These are phyloP conservation scores for Entomortierella lignicola DNA, from an alignment of 192 early-diverging fungal genomes.

Conservation along the genomic window DNA sequence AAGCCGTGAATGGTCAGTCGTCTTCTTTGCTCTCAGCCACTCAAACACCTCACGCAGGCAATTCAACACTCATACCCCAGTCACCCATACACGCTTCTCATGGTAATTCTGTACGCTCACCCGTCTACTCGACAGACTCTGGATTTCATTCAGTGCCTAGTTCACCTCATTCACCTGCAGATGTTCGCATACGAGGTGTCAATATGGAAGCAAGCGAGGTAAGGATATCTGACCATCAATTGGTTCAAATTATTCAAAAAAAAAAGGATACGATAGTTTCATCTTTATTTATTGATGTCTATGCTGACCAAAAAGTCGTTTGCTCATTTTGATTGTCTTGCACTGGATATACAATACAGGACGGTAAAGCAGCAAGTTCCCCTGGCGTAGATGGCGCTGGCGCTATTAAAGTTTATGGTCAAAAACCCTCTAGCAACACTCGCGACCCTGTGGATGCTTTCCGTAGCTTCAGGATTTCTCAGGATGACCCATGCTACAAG, in stretches of 20 bases:
- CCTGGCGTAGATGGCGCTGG: conserved; percentile 56
- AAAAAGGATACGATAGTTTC: too few species aligned
- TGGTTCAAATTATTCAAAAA: background rate
- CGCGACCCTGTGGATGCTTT: conserved; percentile 73
- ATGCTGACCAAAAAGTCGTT: too few species aligned
- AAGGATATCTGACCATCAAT: background rate
- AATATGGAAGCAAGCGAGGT: conserved; percentile 32
- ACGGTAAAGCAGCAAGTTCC: conserved; percentile 28
- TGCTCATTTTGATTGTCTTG: too few species aligned
- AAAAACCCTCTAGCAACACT: conserved; percentile 61
- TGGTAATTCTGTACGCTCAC: conserved; percentile 14
- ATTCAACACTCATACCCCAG: conserved; percentile 23
- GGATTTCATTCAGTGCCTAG: conserved; percentile 51
- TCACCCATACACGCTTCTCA: conserved; percentile 41
- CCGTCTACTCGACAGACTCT: conserved; percentile 37
- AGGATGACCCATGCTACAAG: conserved; percentile 85
- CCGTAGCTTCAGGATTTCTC: conserved; percentile 86
- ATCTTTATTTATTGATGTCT: too few species aligned
- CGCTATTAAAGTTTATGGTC: conserved; percentile 88
- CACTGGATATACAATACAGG: conserved; percentile 6
- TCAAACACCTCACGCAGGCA: conserved; percentile 12
- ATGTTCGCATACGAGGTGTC: conserved; percentile 27
- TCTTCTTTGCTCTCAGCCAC: conserved; percentile 28
- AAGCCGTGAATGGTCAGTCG: conserved; percentile 19
- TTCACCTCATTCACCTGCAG: conserved; percentile 48